Base-by-base conservation (phyloP, 1,139 yeast species). In the Kodamaea suecica region DNA sequence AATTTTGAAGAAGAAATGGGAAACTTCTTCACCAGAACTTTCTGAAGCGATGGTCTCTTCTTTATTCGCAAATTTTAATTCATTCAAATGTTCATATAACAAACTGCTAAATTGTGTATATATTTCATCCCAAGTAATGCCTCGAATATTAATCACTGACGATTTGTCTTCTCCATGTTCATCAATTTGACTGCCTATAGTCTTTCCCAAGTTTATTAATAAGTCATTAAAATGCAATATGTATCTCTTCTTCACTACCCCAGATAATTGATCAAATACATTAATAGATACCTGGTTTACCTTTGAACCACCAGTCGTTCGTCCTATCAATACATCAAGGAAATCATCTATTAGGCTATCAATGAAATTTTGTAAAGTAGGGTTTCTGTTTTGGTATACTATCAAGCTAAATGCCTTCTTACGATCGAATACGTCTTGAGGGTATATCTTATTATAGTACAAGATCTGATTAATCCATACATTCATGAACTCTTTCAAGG, bases 381-480 rank as follows among this genome's bases (percentile, higher is more conserved):
- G 76, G 33, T 70, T 73, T 37, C 80, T 49, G 37, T 66, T 64
- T 33, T 60, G 58, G 41, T 56, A 52, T 0, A 72, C 64, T 0
- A 64, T 49, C 15, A 69, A 38, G 29, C 70, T 66, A 43, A 73
- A 73, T 5, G 76, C 60, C 23, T 55, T 59, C 11, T 49, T 42
- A 16, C 47, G 45, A 27, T 59, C 66, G 45, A 63, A 76, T 0
- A 73, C 59, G 35, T 62, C 64, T 3, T 41, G 45, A 1, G 73
- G 73, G 44, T 76, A 76, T 1, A 76, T 48, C 3, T 53, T 49
- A 38, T 73, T 66, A 41, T 69, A 55, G 47, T 66, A 73, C 36
- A 76, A 52, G 3, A 74, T 59, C 39, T 73, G 76, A 39, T 73
- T 67, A 13, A 72, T 46, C 65, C 72, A 69, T 1, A 62, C 66